Percentiles rank a stretch among this genome's conserved stretches.
These are phyloP conservation scores for Synchytrium microbalum DNA, from an alignment of 371 early-diverging fungal genomes.

Conservation along the genomic window DNA sequence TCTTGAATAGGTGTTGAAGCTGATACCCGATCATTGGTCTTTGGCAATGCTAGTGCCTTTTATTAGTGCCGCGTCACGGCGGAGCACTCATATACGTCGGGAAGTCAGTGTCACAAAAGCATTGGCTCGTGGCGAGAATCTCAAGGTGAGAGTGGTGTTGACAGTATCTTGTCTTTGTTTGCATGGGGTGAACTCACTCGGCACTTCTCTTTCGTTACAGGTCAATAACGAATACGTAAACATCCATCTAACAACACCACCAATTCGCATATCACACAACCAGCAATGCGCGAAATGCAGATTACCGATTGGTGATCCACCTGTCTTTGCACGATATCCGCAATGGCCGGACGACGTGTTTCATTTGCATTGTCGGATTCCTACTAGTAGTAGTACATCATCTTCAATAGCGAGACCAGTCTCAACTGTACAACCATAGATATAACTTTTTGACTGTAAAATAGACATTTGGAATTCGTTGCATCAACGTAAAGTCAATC, in stretches of 20 bases:
- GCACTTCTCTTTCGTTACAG: not conserved
- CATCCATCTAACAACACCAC: not conserved
- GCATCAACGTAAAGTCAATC: no score
- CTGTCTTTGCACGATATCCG: not conserved
- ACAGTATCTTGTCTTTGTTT: no score
- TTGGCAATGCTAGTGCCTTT: conserved; percentile 49
- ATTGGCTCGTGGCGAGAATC: not conserved
- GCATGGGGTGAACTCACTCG: no score
- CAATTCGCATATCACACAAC: not conserved
- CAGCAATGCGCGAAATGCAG: not conserved
- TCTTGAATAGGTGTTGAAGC: conserved; percentile 43
- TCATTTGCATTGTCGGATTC: not conserved
- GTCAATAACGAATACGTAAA: not conserved
- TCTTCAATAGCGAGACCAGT: no score
- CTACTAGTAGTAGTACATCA: no score
- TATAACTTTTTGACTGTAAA: no score
- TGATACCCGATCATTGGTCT: conserved; percentile 58
- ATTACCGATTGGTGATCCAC: not conserved
- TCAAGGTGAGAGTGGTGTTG: not conserved
- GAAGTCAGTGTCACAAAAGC: not conserved
- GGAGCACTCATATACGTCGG: not conserved
- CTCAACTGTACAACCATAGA: no score
- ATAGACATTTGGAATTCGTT: no score
- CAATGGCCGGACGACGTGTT: not conserved
- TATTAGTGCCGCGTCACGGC: conserved; percentile 17